These are phyloP conservation scores for Botrytis sinoallii DNA, from an alignment of 2,329 filamentous ascomycete species.

Conservation along the genomic window DNA sequence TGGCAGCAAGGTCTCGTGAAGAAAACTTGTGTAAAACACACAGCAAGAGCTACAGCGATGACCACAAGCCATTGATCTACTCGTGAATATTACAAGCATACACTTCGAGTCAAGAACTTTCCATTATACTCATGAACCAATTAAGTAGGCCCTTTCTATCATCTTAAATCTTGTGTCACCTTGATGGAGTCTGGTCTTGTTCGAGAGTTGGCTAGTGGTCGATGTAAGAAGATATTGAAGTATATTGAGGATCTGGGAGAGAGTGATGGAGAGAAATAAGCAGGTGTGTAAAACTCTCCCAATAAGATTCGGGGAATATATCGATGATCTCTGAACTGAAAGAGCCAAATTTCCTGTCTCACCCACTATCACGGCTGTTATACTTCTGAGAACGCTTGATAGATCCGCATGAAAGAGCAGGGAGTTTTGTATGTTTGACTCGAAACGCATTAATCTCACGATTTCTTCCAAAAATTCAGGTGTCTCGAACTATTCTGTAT, in stretches of 20 bases:
- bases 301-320: not conserved
- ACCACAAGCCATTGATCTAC: not conserved
- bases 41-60: not conserved
- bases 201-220: not conserved
- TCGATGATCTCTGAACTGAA: fast-evolving
- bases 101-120: not conserved
- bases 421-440: too few relatives aligned
- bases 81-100: not conserved
- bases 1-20: too few relatives aligned
- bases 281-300: fast-evolving
- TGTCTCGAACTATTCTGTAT: fast-evolving
- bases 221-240: not conserved
- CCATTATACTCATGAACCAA: not conserved
- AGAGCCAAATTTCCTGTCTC: fast-evolving
- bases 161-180: not conserved
- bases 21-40: not conserved
- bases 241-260: not conserved
- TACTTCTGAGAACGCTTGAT: too few relatives aligned
- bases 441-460: not conserved
- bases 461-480: fast-evolving
- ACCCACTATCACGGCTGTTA: too few relatives aligned
- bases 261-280: not conserved
- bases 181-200: not conserved
- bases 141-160: fast-evolving
- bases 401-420: too few relatives aligned